These are phyloP conservation scores for Hygrophila difformis DNA, from an alignment of 257 asterid genomes.

Conservation along the genomic window DNA sequence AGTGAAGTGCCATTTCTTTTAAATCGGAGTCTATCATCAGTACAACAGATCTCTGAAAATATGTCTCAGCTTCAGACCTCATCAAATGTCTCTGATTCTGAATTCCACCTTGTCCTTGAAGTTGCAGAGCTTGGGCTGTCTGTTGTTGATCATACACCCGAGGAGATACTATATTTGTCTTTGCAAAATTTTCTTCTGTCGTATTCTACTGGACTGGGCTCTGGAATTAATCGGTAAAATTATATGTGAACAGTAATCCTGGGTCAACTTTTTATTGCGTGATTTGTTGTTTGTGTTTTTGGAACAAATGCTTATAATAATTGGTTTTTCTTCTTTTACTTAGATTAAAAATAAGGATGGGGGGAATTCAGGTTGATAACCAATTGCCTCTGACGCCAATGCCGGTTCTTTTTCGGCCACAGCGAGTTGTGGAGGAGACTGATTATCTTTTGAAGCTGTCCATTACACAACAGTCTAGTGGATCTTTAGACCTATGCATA, in stretches of 20 bases:
- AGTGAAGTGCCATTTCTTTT: conserved; percentile 34
- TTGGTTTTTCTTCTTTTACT: too few relatives aligned
- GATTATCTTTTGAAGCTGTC: conserved; percentile 87
- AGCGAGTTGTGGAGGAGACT: conserved; percentile 73
- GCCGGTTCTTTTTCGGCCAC: conserved; percentile 96
- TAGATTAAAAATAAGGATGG: conserved; percentile 89
- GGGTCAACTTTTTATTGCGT: too few relatives aligned
- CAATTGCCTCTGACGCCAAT: conserved; percentile 93
- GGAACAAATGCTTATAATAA: too few relatives aligned
- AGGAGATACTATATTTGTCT: conserved; percentile 84
- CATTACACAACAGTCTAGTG: conserved; percentile 89
- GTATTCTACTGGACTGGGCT: conserved; percentile 90
- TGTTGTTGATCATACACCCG: conserved; percentile 94
- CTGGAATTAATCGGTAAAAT: conserved; percentile 85
- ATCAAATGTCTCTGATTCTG: conserved; percentile 43
- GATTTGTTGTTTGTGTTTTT: too few relatives aligned
- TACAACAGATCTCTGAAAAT: conserved; percentile 34
- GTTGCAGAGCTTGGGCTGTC: conserved; percentile 93
- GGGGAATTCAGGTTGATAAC: conserved; percentile 86
- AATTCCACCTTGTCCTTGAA: conserved; percentile 85
- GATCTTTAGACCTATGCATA: conserved; percentile 76
- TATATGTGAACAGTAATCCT: too few relatives aligned
- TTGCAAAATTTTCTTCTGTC: conserved; percentile 77
- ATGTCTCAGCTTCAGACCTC: conserved; percentile 42
- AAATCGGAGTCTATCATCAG: conserved; percentile 35